Evolutionary conservation across 176 grass and related monocot genomes (phyloP).

Genomic region (Lolium perenne): DNA sequence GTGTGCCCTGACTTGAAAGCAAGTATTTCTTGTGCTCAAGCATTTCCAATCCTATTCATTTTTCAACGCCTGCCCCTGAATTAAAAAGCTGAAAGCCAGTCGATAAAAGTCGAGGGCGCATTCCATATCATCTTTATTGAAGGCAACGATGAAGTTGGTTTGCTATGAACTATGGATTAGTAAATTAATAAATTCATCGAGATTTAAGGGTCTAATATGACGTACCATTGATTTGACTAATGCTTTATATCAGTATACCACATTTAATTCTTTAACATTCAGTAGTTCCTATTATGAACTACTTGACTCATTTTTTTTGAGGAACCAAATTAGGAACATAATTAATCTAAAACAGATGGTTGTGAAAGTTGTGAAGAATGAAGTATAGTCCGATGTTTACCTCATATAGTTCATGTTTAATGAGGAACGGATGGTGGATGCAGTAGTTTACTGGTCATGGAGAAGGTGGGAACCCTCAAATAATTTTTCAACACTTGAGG

Average conservation of each 20-base stretch:
- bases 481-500: background rate
- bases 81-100: background rate
- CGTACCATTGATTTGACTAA: background rate
- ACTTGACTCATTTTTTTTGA: background rate
- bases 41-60: conserved; percentile 6
- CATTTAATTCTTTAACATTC: background rate
- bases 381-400: background rate
- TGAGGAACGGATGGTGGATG: background rate
- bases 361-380: background rate
- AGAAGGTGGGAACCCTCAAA: conserved; percentile 4
- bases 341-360: background rate
- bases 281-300: background rate
- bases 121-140: background rate
- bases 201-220: conserved; percentile 14
- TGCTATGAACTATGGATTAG: conserved; percentile 7
- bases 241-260: background rate
- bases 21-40: background rate
- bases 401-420: background rate
- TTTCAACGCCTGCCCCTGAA: background rate
- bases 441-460: conserved; percentile 1
- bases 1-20: conserved; percentile 26
- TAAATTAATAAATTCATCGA: conserved; percentile 12
- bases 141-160: background rate
- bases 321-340: background rate
- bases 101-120: background rate